Evolutionary conservation across 1,139 yeast species (phyloP).

Genomic region (Candida tetrigidarum): DNA sequence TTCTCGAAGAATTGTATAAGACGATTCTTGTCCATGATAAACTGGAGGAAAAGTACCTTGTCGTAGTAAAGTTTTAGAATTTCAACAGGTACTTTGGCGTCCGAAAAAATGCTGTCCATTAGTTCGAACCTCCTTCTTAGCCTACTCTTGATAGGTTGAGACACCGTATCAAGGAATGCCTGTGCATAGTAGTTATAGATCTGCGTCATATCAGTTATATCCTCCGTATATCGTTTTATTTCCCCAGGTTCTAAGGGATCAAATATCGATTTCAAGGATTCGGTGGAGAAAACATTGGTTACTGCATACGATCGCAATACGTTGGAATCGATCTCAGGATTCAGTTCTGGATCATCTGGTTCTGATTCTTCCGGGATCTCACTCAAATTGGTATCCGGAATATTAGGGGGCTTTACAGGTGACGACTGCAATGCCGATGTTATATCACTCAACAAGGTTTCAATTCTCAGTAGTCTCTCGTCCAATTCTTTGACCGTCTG

Average conservation of each 20-base stretch:
- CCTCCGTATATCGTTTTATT: conserved; percentile 26
- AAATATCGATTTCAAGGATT: conserved; percentile 34
- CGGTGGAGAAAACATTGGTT: conserved; percentile 35
- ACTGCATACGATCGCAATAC: conserved; percentile 41
- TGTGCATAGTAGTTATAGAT: conserved; percentile 11
- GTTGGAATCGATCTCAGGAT: conserved; percentile 18
- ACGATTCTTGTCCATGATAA: conserved; percentile 11
- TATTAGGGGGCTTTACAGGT: background rate
- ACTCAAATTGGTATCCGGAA: background rate
- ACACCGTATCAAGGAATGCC: conserved; percentile 14
- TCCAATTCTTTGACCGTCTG: conserved; percentile 12
- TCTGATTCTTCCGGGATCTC: conserved; percentile 6
- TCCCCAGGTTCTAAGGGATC: conserved; percentile 17
- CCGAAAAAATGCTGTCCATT: conserved; percentile 11
- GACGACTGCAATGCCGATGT: conserved; percentile 13
- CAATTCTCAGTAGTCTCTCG: conserved; percentile 12
- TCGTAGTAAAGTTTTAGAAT: conserved; percentile 11
- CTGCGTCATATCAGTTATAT: conserved; percentile 23
- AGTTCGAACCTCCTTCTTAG: conserved; percentile 13
- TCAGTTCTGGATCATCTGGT: background rate
- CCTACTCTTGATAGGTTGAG: conserved; percentile 13
- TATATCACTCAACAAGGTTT: conserved; percentile 12
- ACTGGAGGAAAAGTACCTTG: conserved; percentile 10
- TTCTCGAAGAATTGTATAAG: conserved; percentile 11
- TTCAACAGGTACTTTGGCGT: conserved; percentile 11